Base-by-base conservation (phyloP, 305 asterid species). In the Plantago coronopus region DNA sequence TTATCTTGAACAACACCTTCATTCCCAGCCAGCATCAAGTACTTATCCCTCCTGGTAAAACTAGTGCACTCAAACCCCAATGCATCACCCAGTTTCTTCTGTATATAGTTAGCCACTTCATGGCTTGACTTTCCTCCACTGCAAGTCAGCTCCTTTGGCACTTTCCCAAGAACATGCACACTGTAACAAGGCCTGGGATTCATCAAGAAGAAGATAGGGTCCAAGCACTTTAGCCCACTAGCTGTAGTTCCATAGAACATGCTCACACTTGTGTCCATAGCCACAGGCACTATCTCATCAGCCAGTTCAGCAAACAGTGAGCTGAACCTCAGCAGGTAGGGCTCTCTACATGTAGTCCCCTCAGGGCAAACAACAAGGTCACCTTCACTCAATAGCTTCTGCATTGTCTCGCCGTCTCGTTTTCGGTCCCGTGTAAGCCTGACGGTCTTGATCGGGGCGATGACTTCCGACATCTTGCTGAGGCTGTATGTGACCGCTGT, bases 271-370 rank as follows among this genome's bases (percentile, higher is more conserved):
- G 68, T 68, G 13, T 66, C 64, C 27, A 78, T 15, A 0, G 83
- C 79, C 9, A 74, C 73, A 0, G 79, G 83, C 19, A 56, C 19
- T 17, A 78, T 58, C 1, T 64, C 49, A 2, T 71, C 56, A 7
- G 62, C 47, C 16, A 78, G 51, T 18, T 78, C 77, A 0, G 77
- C 18, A 49, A 78, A 78, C 69, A 74, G 65, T 53, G 82, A 74
- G 22, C 83, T 78, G 18, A 78, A 78, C 48, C 79, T 74, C 53
- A 71, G 18, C 69, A 78, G 58, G 62, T 78, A 78, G 17, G 77
- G 69, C 43, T 78, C 83, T 69, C 79, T 74, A 8, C 83, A 78
- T 0, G 83, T 74, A n/a, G 75, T 78, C 61, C 83, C 83, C 69
- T 77, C 82, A 2, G 79, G 79, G 47, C 77, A 78, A n/a, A 78